Percentiles rank a stretch among this genome's conserved stretches.
These are phyloP conservation scores for Peronospora farinosa DNA, from an alignment of 352 stramenopile genomes.

Conservation along the genomic window DNA sequence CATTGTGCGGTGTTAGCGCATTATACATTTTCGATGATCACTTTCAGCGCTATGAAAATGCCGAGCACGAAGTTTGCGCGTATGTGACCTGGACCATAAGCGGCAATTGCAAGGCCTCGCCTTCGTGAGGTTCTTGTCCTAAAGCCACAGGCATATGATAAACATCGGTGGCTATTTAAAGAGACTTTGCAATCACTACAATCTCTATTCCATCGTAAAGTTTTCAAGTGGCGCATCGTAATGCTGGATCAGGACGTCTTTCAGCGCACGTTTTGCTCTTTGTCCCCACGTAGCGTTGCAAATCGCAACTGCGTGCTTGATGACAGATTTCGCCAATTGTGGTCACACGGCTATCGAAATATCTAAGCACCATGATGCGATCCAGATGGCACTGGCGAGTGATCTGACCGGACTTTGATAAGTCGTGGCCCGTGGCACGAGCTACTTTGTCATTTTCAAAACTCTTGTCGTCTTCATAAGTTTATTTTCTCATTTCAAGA, in stretches of 20 bases:
- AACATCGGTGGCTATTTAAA: conserved; percentile 19
- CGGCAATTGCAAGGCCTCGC: conserved; percentile 60
- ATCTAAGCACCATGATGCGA: conserved; percentile 34
- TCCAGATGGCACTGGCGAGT: conserved; percentile 12
- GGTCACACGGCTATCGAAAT: conserved; percentile 12
- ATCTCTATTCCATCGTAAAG: conserved; percentile 67
- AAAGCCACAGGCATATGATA: conserved; percentile 32
- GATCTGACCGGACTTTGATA: conserved; percentile 1
- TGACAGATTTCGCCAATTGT: neutral
- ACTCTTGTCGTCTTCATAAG: too few species aligned
- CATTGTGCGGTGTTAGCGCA: conserved; percentile 56
- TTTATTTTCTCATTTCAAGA: neutral
- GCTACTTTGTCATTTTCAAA: too few species aligned
- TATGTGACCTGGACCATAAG: conserved; percentile 72
- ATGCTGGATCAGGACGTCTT: conserved; percentile 45
- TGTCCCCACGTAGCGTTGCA: too few species aligned
- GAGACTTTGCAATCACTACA: conserved; percentile 63
- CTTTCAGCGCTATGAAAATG: too few species aligned
- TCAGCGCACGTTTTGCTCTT: conserved; percentile 40
- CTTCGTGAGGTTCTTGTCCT: conserved; percentile 61
- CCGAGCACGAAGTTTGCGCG: too few species aligned
- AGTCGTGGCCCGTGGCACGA: too few species aligned
- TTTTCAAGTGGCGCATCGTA: conserved; percentile 64
- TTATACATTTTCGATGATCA: conserved; percentile 65
- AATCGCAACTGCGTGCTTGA: too few species aligned